These are phyloP conservation scores for Trametes sanguinea DNA, from an alignment of 768 basidiomycete genomes.

Conservation along the genomic window DNA sequence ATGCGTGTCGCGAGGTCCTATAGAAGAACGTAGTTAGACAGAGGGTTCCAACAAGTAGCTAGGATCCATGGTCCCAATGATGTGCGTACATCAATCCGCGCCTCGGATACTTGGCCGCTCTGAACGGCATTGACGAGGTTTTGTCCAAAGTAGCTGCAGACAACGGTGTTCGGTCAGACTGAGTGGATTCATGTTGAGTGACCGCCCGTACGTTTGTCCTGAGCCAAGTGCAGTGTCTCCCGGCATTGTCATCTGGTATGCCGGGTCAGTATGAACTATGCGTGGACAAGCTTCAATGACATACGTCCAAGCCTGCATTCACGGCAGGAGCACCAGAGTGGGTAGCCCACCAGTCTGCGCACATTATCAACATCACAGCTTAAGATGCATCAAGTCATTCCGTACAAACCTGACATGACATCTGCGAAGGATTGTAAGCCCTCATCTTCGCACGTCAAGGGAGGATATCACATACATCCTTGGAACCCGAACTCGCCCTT, in stretches of 20 bases:
- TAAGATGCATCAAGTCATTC: too few species aligned
- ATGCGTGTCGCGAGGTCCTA: constrained; percentile 71
- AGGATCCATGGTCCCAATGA: too few species aligned
- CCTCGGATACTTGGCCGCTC: constrained; percentile 57
- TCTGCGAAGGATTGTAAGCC: constrained; percentile 48
- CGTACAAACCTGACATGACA: constrained; percentile 7
- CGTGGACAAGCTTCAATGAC: constrained; percentile 20
- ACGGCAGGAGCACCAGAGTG: constrained; percentile 54
- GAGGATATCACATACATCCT: constrained; percentile 36
- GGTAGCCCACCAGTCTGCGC: constrained; percentile 66
- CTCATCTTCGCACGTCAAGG: neutral
- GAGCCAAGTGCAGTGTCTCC: constrained; percentile 48
- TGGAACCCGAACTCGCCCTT: constrained; percentile 49
- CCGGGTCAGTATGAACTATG: neutral
- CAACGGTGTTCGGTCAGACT: neutral
- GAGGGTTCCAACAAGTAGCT: too few species aligned
- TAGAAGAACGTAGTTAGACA: too few species aligned
- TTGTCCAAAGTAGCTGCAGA: constrained; percentile 56
- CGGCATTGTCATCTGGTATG: constrained; percentile 68
- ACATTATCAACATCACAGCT: neutral
- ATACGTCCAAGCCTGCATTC: constrained; percentile 62
- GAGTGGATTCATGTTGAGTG: neutral
- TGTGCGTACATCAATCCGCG: constrained; percentile 48
- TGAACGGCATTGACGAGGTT: constrained; percentile 60
- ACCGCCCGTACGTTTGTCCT: constrained; percentile 19